These are phyloP conservation scores for Puccinia polysora DNA, from an alignment of 1,284 basidiomycete species.

Conservation along the genomic window DNA sequence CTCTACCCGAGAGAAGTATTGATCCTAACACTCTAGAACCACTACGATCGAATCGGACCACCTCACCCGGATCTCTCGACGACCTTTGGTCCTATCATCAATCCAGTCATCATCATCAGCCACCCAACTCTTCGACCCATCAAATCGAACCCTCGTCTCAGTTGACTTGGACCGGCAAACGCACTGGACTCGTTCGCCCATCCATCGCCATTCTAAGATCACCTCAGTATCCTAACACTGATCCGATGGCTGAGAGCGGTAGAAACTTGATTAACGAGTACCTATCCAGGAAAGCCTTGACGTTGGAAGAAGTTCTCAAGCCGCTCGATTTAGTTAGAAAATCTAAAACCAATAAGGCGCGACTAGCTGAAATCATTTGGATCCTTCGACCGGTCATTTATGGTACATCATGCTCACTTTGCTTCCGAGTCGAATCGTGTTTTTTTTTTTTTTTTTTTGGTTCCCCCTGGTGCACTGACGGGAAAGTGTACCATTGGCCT, in stretches of 20 bases:
- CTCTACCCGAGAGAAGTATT: slow-evolving; percentile 50
- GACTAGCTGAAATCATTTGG: slow-evolving; percentile 51
- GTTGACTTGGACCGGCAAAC: slow-evolving; percentile 35
- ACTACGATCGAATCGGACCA: not conserved
- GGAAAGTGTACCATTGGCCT: no score
- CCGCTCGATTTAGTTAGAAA: slow-evolving; percentile 50
- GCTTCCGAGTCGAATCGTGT: no score
- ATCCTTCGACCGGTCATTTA: slow-evolving; percentile 52
- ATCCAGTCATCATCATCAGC: not conserved
- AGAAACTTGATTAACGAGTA: slow-evolving; percentile 47
- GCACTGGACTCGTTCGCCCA: slow-evolving; percentile 32
- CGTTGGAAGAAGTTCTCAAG: slow-evolving; percentile 49
- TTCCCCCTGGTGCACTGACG: not conserved
- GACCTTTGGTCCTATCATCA: slow-evolving; percentile 27
- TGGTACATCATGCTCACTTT: slow-evolving; percentile 44
- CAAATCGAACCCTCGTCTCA: slow-evolving; percentile 43
- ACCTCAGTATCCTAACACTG: not conserved
- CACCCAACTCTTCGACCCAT: slow-evolving; percentile 6
- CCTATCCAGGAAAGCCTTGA: slow-evolving; percentile 49
- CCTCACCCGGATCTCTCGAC: not conserved
- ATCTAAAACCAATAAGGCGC: slow-evolving; percentile 42
- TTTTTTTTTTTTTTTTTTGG: no score
- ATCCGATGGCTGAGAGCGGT: slow-evolving; percentile 41
- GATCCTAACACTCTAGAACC: slow-evolving; percentile 47
- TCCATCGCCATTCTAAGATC: slow-evolving; percentile 19